Evolutionary conservation across 2,329 filamentous ascomycete genomes (phyloP), one percentile per base, ranked within the genome.

Genomic region (Paraconiothyrium sp.): DNA sequence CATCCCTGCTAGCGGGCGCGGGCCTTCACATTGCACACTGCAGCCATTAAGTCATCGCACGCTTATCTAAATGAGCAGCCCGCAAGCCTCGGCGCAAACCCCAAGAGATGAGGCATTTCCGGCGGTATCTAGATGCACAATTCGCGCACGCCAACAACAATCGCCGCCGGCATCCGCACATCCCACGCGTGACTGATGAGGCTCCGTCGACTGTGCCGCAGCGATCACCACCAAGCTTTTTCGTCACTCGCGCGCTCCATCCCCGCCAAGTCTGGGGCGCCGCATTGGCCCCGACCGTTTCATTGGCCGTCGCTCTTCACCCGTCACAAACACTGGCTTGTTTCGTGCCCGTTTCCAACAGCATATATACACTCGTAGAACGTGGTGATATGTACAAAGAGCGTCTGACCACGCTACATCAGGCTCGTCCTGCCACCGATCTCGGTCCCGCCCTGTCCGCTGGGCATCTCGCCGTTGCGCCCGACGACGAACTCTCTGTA

Each of bases 401-500:
- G 22, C 24, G 20, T 43, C 13, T 54, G 37, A 20, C 8, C 3
- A 57, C 27, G 32, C 50, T 72, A 97, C 95, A 98, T 98, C 79
- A 99, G 83, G 80, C 93, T 98, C 71, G 91, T 94, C 75, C 95
- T 85, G 14, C 94, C 95, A 8, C 95, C 95, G 80, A 99, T 89
- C 80, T 98, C 95, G 78, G 90, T 96, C 59, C 91, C 92, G 0
- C 92, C 93, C 79, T 98, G 92, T 1, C 95, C 95, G 78, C 91
- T 94, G 62, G 90, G 92, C 92, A 99, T 93, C 82, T 98, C 94
- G 8, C 95, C 95, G 78, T 94, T 97, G 69, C 95, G 86, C 0
- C 93, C 94, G 4, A 92, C 92, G 0, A 97, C 90, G 83, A 99
- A 99, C 80, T 99, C 95, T 16, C 86, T 84, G 76, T 99, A 99